Base-by-base conservation (phyloP, 257 asterid species). In the Solanum virginianum region DNA sequence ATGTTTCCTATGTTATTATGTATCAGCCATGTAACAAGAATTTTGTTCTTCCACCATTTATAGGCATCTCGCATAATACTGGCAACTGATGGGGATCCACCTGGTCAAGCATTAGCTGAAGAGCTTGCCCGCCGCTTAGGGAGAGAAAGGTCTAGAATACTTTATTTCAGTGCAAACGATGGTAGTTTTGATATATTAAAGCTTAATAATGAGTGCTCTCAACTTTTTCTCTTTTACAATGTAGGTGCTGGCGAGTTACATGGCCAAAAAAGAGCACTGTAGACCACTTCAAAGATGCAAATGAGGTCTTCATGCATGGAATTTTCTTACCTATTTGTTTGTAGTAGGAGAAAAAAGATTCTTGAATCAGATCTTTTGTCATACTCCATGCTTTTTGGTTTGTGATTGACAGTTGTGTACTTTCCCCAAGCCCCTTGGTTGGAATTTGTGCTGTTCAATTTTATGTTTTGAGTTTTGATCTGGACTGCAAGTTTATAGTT, bases 81-180 rank as follows among this genome's bases (percentile, higher is more conserved):
- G 88, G 99, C 99, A 60, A 96, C 98, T 84, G 98, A 96, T 92
- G 97, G 89, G 75, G 99, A 96, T 89, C 85, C 90, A 86, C 98
- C 98, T 68, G 98, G 99, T 72, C 98, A 92, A 89, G 98, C 99
- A 86, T 90, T 96, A 85, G 98, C 99, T 6, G 99, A 96, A 92
- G 98, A 95, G 91, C 98, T 95, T 89, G 98, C 98, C n/a, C 90
- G 98, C 53, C 97, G 98, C 88, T 87, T 96, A 87, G 99, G 99
- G 88, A 95, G 97, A 92, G 99, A 96, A 88, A 90, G 97, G 98
- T 95, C 32, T 89, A 2, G 82, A 24, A 15, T 49, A 75, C 83
- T 85, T 86, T 49, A 69, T 60, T 29, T 13, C 82, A 51, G 29
- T 26, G 45, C 10, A 0, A 26, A 6, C 16, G 82, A 77, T 53